phyloP scores from a whole-genome alignment of 2,329 filamentous ascomycete genomes.

The Calonectria pseudoturangicola region DNA sequence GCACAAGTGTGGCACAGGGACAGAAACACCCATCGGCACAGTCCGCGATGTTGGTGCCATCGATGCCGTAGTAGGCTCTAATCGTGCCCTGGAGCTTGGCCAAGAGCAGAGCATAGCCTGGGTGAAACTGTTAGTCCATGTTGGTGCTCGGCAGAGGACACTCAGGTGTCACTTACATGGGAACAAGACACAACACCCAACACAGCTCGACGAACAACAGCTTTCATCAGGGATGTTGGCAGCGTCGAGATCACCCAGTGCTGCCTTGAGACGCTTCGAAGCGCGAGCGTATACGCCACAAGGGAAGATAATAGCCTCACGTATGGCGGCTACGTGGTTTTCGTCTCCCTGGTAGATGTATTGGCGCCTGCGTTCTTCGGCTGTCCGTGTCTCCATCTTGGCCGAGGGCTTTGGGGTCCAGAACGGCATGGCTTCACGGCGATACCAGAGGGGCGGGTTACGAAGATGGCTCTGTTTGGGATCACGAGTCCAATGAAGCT shows the following conservation, averaged over 20 bases:
- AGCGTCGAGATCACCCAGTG: conserved; percentile 48
- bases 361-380: conserved; percentile 30
- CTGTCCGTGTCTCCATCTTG: conserved; percentile 48
- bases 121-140: conserved; percentile 3
- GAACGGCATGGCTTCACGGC: conserved; percentile 32
- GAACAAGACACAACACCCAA: conserved; percentile 48
- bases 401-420: conserved; percentile 38
- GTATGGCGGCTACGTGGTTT: conserved; percentile 29
- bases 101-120: conserved; percentile 58
- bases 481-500: conserved; percentile 47
- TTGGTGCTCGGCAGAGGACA: conserved; percentile 48
- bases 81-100: conserved; percentile 56
- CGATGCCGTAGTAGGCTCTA: conserved; percentile 59
- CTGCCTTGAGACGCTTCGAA: conserved; percentile 49
- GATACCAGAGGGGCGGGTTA: conserved; percentile 42
- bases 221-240: conserved; percentile 41
- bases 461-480: conserved; percentile 40
- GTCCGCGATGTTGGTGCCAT: conserved; percentile 52
- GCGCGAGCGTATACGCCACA: conserved; percentile 56
- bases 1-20: conserved; percentile 54
- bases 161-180: conserved; percentile 52
- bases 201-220: conserved; percentile 51
- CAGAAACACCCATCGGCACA: conserved; percentile 53
- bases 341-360: conserved; percentile 46
- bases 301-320: conserved; percentile 47